Evolutionary conservation across 345 rosid genomes (phyloP).

Genomic region (Melaleuca alternifolia): DNA sequence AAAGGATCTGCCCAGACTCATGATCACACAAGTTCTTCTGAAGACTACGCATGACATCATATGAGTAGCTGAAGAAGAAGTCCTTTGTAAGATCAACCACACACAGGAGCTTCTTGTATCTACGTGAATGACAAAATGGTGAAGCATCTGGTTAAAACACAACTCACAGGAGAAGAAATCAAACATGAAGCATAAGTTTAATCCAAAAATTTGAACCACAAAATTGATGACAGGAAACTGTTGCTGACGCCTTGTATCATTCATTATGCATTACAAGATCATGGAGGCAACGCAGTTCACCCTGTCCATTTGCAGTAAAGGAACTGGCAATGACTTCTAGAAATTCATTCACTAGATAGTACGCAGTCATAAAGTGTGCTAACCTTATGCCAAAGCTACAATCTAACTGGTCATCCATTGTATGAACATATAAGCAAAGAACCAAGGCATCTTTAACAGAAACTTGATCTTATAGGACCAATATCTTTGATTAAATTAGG

Average conservation of each 20-base stretch:
- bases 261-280: conserved; percentile 36
- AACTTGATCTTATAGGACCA: neutral
- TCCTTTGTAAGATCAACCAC: conserved; percentile 90
- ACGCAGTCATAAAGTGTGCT: neutral
- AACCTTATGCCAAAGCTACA: neutral
- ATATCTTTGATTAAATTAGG: neutral
- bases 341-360: conserved; percentile 24
- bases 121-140: conserved; percentile 24
- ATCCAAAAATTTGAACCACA: conserved; percentile 6
- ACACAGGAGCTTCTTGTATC: conserved; percentile 97
- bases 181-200: neutral
- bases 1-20: conserved; percentile 38
- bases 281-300: conserved; percentile 44
- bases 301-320: conserved; percentile 55
- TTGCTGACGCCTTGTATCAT: conserved; percentile 55
- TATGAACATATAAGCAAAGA: neutral
- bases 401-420: neutral
- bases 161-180: neutral
- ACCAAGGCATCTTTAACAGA: neutral
- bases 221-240: conserved; percentile 7
- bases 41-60: conserved; percentile 75
- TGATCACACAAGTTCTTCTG: conserved; percentile 58
- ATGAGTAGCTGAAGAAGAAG: conserved; percentile 98
- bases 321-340: conserved; percentile 40
- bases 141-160: neutral